Conservation (phyloP, 768 basidiomycete species). For the Hericium alpestre region DNA sequence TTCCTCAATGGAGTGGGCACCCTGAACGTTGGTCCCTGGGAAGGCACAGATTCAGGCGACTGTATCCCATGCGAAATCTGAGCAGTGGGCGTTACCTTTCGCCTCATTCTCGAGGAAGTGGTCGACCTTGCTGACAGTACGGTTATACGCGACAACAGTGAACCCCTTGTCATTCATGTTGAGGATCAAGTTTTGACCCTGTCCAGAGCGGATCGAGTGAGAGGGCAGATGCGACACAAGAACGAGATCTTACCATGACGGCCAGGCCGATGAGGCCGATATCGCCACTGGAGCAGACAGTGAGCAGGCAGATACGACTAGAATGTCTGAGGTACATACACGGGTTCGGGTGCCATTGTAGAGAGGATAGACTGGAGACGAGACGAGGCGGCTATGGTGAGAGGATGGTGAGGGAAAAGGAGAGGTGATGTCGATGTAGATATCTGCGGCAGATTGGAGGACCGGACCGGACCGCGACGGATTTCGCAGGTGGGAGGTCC, state of each 20-base stretch:
- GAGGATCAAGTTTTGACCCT: constrained; percentile 95
- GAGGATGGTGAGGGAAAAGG: constrained; percentile 4
- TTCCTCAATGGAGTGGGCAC: constrained; percentile 90
- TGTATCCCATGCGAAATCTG: constrained; percentile 13
- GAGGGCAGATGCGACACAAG: neutral
- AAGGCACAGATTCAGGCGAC: constrained; percentile 5
- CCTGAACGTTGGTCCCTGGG: constrained; percentile 87
- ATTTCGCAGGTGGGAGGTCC: too few species aligned
- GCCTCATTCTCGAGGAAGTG: constrained; percentile 93
- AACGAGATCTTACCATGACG: constrained; percentile 67
- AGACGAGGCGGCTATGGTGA: constrained; percentile 13
- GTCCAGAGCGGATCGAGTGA: neutral
- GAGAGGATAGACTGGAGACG: constrained; percentile 24
- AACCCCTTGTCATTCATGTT: constrained; percentile 99
- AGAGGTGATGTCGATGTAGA: neutral
- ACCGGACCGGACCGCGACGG: constrained; percentile 4
- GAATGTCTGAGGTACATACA: constrained; percentile 28
- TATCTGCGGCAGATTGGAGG: neutral
- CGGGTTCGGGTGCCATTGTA: constrained; percentile 32
- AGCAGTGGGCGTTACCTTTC: constrained; percentile 55
- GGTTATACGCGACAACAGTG: constrained; percentile 93
- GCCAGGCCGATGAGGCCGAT: constrained; percentile 97
- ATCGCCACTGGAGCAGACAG: constrained; percentile 57
- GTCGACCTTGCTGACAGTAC: constrained; percentile 94
- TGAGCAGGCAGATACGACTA: constrained; percentile 14